These are phyloP conservation scores for Yarrowia sp. DNA, from an alignment of 805 yeast species.

Conservation along the genomic window DNA sequence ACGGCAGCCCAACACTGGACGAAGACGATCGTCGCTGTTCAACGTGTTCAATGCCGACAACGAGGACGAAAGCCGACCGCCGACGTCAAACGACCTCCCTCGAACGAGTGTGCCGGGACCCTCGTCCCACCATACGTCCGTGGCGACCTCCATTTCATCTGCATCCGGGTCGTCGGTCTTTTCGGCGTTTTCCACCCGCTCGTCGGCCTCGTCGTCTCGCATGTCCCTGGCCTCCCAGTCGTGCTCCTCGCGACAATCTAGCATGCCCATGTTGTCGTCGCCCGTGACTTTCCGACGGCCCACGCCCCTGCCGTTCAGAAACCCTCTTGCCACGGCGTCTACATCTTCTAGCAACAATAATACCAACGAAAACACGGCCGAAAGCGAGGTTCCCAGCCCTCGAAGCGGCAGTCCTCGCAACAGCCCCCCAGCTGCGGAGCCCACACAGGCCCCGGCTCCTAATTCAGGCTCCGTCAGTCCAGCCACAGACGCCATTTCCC, in stretches of 20 bases:
- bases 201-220: slow-evolving; percentile 23
- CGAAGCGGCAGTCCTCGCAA: slow-evolving; percentile 18
- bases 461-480: slow-evolving; percentile 7
- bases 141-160: slow-evolving; percentile 19
- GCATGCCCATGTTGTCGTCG: neutral
- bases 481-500: slow-evolving; percentile 14
- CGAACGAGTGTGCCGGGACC: slow-evolving; percentile 5
- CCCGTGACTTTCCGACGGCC: slow-evolving; percentile 18
- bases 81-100: neutral
- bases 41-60: slow-evolving; percentile 22
- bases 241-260: slow-evolving; percentile 3
- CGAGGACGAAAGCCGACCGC: neutral
- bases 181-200: slow-evolving; percentile 7
- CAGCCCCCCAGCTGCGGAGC: slow-evolving; percentile 4
- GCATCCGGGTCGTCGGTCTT: slow-evolving; percentile 22
- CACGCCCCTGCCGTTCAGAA: slow-evolving; percentile 16
- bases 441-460: neutral
- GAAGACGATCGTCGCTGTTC: slow-evolving; percentile 18
- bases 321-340: neutral
- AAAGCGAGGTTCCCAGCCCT: slow-evolving; percentile 27
- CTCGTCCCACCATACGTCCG: neutral
- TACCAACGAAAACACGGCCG: neutral
- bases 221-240: slow-evolving; percentile 13
- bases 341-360: neutral
- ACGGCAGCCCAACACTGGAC: slow-evolving; percentile 1